phyloP scores from a whole-genome alignment of 2,329 filamentous ascomycete genomes.

The Cordyceps farinosa region DNA sequence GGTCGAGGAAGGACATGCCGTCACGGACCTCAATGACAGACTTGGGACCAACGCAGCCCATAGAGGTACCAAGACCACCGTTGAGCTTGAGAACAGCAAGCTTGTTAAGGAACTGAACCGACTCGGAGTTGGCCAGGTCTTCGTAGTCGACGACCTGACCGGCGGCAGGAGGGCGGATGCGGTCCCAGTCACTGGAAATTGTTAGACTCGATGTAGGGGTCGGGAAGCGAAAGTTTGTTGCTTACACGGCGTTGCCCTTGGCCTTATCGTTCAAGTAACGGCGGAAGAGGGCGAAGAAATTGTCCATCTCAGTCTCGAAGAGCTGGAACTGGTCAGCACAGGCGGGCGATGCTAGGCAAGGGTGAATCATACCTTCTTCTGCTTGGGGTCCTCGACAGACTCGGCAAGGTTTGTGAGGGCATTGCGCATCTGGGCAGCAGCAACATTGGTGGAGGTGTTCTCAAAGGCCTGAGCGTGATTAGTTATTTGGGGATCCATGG shows the following conservation, averaged over 20 bases:
- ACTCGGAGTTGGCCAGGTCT: slow-evolving; percentile 82
- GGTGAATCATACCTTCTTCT: slow-evolving; percentile 68
- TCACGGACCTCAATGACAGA: slow-evolving; percentile 99
- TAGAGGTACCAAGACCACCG: slow-evolving; percentile 97
- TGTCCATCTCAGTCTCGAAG: slow-evolving; percentile 99
- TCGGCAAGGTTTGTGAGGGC: slow-evolving; percentile 88
- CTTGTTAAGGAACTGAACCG: slow-evolving; percentile 93
- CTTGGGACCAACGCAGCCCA: slow-evolving; percentile 99
- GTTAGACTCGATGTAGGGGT: slow-evolving; percentile 22
- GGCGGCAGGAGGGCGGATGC: slow-evolving; percentile 88
- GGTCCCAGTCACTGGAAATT: slow-evolving; percentile 78
- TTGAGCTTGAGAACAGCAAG: slow-evolving; percentile 98
- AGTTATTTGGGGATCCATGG: slow-evolving; percentile 26
- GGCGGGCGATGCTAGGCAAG: neutral
- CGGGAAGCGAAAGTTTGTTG: slow-evolving; percentile 21
- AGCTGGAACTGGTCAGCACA: slow-evolving; percentile 49
- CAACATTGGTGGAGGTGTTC: slow-evolving; percentile 97
- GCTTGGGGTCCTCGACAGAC: slow-evolving; percentile 74
- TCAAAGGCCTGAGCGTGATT: slow-evolving; percentile 74
- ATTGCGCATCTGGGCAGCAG: slow-evolving; percentile 99
- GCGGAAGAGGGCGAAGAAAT: slow-evolving; percentile 98
- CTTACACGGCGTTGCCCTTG: slow-evolving; percentile 86
- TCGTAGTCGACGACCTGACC: slow-evolving; percentile 95
- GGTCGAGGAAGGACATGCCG: slow-evolving; percentile 99
- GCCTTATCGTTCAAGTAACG: slow-evolving; percentile 98